A percentile compares a stretch with the other conserved stretches of the same genome.
These are phyloP conservation scores for Avena sativa DNA, from an alignment of 176 grass and related monocot species.

Conservation along the genomic window DNA sequence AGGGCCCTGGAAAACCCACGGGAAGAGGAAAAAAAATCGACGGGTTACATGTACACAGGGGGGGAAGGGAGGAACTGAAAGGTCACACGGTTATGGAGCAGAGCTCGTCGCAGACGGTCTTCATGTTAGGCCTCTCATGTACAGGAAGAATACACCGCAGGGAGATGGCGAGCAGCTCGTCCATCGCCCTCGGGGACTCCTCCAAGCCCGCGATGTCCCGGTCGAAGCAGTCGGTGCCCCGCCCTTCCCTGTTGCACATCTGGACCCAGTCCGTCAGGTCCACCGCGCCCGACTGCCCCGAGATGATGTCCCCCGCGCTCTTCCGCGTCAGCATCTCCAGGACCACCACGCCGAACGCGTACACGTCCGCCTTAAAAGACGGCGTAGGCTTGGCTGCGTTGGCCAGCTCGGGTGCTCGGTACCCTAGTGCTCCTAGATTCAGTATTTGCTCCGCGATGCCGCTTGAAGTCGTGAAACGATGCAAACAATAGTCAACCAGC, in stretches of 20 bases:
- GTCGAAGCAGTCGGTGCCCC: conserved; percentile 94
- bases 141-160: conserved; percentile 92
- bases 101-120: conserved; percentile 81
- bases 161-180: conserved; percentile 79
- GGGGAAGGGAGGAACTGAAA: conserved; percentile 27
- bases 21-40: conserved; percentile 47
- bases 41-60: conserved; percentile 76
- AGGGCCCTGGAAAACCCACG: conserved; percentile 79
- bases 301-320: conserved; percentile 97
- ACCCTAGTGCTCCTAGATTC: conserved; percentile 86
- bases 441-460: conserved; percentile 86
- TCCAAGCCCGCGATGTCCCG: conserved; percentile 92
- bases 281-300: conserved; percentile 80
- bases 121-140: conserved; percentile 99
- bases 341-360: conserved; percentile 83
- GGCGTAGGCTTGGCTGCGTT: conserved; percentile 61
- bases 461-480: conserved; percentile 78
- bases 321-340: conserved; percentile 92
- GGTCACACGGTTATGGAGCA: conserved; percentile 88
- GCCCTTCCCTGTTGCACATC: conserved; percentile 93
- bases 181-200: conserved; percentile 85
- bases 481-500: conserved; percentile 79
- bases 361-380: conserved; percentile 83
- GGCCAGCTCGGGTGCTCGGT: conserved; percentile 79
- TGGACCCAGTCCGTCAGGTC: conserved; percentile 99